Conservation (phyloP, 139 green algal genomes). For the Yamagishiella unicocca region DNA sequence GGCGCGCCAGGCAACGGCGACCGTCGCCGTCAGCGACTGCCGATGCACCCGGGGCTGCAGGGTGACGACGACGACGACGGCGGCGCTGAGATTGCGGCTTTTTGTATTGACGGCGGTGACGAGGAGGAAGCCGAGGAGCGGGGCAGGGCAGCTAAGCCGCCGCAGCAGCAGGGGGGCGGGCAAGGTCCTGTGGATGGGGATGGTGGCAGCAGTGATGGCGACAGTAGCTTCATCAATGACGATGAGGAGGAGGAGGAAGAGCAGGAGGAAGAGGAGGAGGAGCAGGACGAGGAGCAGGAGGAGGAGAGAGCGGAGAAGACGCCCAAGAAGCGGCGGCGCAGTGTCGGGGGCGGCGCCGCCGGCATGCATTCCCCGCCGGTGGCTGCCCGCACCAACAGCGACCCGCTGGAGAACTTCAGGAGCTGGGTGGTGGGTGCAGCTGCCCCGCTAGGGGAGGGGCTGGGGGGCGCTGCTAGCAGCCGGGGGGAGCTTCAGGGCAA, state of each 20-base stretch:
- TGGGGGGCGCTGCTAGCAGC: no score
- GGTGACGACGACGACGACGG: not conserved
- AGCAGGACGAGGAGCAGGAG: not conserved
- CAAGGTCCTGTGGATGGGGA: not conserved
- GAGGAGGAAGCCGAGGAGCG: not conserved
- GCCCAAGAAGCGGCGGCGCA: not conserved
- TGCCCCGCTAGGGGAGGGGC: no score
- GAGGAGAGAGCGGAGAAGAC: not conserved
- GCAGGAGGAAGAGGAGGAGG: not conserved
- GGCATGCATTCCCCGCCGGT: not conserved
- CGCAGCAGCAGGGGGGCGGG: not conserved
- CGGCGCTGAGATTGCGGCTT: not conserved
- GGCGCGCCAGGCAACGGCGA: not conserved
- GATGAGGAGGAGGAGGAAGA: not conserved
- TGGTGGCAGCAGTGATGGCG: not conserved
- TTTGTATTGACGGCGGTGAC: not conserved
- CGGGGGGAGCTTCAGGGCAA: not conserved
- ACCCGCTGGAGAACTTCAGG: conserved; percentile 32
- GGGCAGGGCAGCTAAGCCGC: not conserved
- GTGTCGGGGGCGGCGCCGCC: not conserved
- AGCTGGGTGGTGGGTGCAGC: conserved; percentile 26
- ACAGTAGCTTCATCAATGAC: not conserved
- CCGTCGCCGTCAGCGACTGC: not conserved
- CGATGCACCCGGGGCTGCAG: conserved; percentile 4
- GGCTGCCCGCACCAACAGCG: not conserved